Base-by-base conservation (phyloP, 2,329 filamentous ascomycete species). In the Apiospora phragmitis region DNA sequence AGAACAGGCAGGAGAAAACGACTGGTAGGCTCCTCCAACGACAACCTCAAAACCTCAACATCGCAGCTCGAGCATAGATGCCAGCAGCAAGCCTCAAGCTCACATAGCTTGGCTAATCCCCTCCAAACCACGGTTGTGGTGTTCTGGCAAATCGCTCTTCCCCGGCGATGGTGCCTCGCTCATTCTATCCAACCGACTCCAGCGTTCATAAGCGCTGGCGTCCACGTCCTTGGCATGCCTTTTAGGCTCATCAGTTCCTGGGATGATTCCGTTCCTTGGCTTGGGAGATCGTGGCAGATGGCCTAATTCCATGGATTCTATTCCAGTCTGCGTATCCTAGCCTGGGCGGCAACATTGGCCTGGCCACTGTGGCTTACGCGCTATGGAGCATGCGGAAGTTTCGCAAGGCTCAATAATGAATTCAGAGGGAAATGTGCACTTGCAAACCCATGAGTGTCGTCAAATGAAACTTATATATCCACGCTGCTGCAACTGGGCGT, bases 171-270 rank as follows among this genome's bases (percentile, higher is more conserved):
- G 21, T 62, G 29, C 32, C 32, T 62, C 32, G 18, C 32, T 38
- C 32, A 38, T 11, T 38, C 55, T 24, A n/a, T 38, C 55, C 55
- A 62, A 35, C 32, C 18, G 32, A 62, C 55, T 38, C 55, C 55
- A 38, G 55, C 55, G n/a, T 38, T 29, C 9, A 14, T 6, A n/a
- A 38, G 55, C 49, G 49, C 55, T 62, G 55, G 65, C 32, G 45
- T 42, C 35, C 38, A 65, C 62, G 70, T 70, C 69, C 73, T 72
- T 70, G 74, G 74, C 74, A 73, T 73, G 70, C 74, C 72, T 70
- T 72, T 70, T 55, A 72, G 69, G 55, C 55, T 38, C 29, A 62
- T 62, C 55, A 62, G 55, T n/a, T 38, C 55, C 55, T 62, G 32
- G 55, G 55, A 38, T 38, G 14, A 38, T 12, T 62, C 21, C 55